Base-by-base conservation (phyloP, 2,329 filamentous ascomycete genomes). In the Colletotrichum tofieldiae region DNA sequence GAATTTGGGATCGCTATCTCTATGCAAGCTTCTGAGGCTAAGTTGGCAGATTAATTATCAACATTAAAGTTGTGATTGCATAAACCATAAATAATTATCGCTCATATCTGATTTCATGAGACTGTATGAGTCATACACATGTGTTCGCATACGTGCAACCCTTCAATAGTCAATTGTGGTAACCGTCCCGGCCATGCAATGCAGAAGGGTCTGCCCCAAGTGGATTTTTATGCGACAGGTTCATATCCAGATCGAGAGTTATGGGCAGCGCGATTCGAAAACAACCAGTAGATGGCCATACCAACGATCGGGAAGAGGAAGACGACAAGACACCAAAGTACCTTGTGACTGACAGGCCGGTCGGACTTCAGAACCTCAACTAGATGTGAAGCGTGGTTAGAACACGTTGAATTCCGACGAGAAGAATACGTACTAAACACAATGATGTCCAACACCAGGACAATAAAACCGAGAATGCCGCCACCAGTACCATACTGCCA, bases 281-380 rank as follows among this genome's bases (percentile, higher is more conserved):
- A 91, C 64, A 92, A 81, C 78, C 85, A 92, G 82, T 92, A 92
- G 80, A 91, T 81, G 76, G 91, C 80, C 79, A 91, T 84, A 71
- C 90, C 90, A 75, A 89, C 78, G 60, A 92, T 82, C 5, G 90
- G 90, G 82, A 92, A 91, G 73, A 92, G 80, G 83, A 92, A 92
- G 77, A 92, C 89, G 54, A 91, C 82, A 0, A 92, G 82, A 60
- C 85, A 88, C 90, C 90, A 92, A 39, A 91, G 81, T 3, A 92
- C 79, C 83, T 92, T 92, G 80, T 86, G 83, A 26, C 82, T 79
- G 26, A 86, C 81, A 5, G 89, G 85, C 71, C 90, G 89, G 80
- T 87, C 90, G 51, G 90, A 92, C 80, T 91, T 89, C 69, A 92
- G 82, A 75, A 92, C 87, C 81, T 92, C 90, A 76, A 92, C 90